Base-by-base conservation (phyloP, 768 basidiomycete genomes). In the Tremella yokohamensis region DNA sequence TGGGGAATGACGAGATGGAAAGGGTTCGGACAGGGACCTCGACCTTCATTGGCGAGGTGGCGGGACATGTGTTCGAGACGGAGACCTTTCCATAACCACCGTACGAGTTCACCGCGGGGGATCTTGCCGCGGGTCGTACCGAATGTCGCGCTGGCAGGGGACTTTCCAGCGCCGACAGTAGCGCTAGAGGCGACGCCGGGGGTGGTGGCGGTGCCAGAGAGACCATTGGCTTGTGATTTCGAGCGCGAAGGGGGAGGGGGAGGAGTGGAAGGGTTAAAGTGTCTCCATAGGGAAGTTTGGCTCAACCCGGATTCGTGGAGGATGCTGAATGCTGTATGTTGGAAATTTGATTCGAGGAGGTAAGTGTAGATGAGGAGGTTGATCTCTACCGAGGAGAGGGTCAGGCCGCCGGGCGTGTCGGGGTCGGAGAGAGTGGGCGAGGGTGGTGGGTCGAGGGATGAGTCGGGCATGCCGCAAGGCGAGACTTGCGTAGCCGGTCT, bases 291-390 rank as follows among this genome's bases (percentile, higher is more conserved):
- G 12, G 70, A 63, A 19, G 70, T 72, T 11, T 54, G 53, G 11
- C 72, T 64, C 11, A 76, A 60, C 8, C 63, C 60, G 19, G 71
- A 68, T 57, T 76, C 75, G 44, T 66, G 56, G 1, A 72, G 62
- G 15, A 76, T 63, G 18, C 66, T 58, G 60, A 71, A 73, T 11
- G 75, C 75, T 16, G 75, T 69, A 56, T 75, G 74, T 38, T 63
- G 48, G 58, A 75, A 72, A 50, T 68, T 70, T 3, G 72, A 73
- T 56, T 75, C 74, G 52, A 71, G 64, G 24, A 75, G 69, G 39
- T 75, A 75, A 19, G 68, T 52, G 52, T 75, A 75, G 12, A 75
- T 64, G 51, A 75, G 50, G 20, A 75, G 63, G 53, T 75, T 75
- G 22, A 75, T 70, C 61, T 75, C 74, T 2, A 72, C 68, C 59